Evolutionary conservation across 2,329 filamentous ascomycete species (phyloP), one percentile per base, ranked within the genome.

Genomic region (Lasiodiplodia citricola): DNA sequence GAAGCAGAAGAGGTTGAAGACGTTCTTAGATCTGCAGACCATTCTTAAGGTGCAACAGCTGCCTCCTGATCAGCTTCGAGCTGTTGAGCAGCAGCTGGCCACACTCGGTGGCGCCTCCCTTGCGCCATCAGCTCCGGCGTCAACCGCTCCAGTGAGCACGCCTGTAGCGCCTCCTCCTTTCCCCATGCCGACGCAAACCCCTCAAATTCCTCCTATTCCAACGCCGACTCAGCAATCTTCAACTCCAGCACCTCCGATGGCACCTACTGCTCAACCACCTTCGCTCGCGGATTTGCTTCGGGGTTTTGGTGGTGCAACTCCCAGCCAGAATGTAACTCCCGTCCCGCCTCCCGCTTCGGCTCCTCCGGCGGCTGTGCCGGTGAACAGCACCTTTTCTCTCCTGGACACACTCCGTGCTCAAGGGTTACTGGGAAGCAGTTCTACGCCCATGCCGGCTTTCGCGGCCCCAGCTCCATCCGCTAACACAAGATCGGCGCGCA

Each of bases 51-150:
- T 86, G 74, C 91, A 93, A 80, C 90, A 90, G 77, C 85, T 97
- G 78, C 91, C 91, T 70, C 89, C 90, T 75, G 90, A 94, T 76
- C 92, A 97, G 83, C 87, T 97, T 78, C 89, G 92, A 81, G 88
- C 92, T 79, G 92, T 97, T 81, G 92, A 91, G 81, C 90, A 91
- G 78, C 93, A 96, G 87, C 90, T 97, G 80, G 89, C 91, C 79
- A 89, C 90, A 80, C 87, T 97, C 79, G 87, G 72, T 72, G 16
- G 70, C 69, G 65, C 75, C 70, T 31, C 73, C 70, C 55, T 72
- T 37, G 21, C 73, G 37, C 68, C 73, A 50, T 58, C 69, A 18
- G 41, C 66, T 21, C 70, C 74, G 64, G 63, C 74, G 18, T 66
- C 72, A 6, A 68, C 75, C 56, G 76, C 75, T 28, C 70, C 78